Percentiles rank a stretch among this genome's conserved stretches.
phyloP scores from a whole-genome alignment of 2,329 filamentous ascomycete genomes.

The Fonsecaea pugnacius region DNA sequence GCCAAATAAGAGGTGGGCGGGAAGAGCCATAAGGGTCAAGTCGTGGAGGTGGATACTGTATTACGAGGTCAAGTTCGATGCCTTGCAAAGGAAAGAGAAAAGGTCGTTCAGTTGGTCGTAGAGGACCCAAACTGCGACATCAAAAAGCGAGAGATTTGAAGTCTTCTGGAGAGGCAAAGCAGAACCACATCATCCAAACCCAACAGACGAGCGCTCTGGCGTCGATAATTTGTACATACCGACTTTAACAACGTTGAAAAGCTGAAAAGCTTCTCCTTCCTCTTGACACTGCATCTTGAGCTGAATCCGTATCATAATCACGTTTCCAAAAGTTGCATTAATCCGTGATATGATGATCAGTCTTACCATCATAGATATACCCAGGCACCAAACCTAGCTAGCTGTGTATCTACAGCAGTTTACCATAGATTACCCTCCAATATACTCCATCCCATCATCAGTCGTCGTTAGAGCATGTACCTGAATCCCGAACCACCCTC shows the following conservation, averaged over 20 bases:
- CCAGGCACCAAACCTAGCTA: background rate
- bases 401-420: background rate
- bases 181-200: background rate
- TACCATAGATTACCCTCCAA: background rate
- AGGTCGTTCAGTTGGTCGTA: background rate
- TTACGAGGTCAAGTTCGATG: background rate
- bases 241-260: background rate
- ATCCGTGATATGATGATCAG: background rate
- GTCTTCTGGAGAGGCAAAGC: background rate
- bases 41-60: background rate
- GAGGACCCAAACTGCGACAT: background rate
- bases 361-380: background rate
- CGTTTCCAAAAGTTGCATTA: background rate
- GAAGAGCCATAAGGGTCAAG: background rate
- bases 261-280: background rate
- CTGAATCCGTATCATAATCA: background rate
- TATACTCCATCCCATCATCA: background rate
- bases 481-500: constrained; percentile 21
- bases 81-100: background rate
- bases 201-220: background rate
- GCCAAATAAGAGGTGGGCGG: background rate
- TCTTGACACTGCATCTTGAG: background rate
- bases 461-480: constrained; percentile 29
- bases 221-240: constrained; percentile 11
- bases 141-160: background rate